A percentile compares a stretch with the other conserved stretches of the same genome.
Evolutionary conservation across 2,329 filamentous ascomycete species (phyloP).

Genomic region (Ophiocordyceps camponoti-floridani): DNA sequence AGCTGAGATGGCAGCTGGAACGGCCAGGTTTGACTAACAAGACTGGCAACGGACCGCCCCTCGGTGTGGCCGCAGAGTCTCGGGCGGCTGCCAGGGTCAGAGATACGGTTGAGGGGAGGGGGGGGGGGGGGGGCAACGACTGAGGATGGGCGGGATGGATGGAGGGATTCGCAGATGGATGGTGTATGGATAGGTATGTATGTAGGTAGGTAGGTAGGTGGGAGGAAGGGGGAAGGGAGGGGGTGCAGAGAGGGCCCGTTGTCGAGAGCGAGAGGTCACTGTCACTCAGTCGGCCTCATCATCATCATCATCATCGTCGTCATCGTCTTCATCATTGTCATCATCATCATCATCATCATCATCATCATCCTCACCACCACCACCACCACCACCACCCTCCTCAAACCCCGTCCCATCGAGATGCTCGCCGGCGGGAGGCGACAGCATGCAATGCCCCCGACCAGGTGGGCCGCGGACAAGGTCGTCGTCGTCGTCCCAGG

Average conservation of each 20-base stretch:
- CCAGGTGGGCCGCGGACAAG: background rate
- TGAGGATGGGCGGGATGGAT: background rate
- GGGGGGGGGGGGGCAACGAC: no score
- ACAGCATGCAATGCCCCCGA: background rate
- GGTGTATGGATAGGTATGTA: background rate
- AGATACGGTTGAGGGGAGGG: no score
- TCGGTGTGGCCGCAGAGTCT: background rate
- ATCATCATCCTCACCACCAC: no score
- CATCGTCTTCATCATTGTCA: no score
- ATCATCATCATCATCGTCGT: no score
- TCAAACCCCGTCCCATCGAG: background rate
- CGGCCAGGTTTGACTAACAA: background rate
- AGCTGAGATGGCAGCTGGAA: background rate
- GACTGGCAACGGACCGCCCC: background rate
- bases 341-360: no score
- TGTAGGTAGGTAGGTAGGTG: background rate
- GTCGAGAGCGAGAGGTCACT: no score
- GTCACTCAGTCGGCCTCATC: no score
- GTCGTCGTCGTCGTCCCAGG: background rate
- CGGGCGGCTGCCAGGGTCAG: background rate
- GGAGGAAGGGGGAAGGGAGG: no score
- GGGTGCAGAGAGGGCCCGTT: no score
- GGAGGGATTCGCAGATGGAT: no score
- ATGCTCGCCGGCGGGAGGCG: background rate
- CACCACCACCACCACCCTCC: background rate